Base-by-base conservation (phyloP, 2,329 filamentous ascomycete species). In the Ophioceras dolichostomum region DNA sequence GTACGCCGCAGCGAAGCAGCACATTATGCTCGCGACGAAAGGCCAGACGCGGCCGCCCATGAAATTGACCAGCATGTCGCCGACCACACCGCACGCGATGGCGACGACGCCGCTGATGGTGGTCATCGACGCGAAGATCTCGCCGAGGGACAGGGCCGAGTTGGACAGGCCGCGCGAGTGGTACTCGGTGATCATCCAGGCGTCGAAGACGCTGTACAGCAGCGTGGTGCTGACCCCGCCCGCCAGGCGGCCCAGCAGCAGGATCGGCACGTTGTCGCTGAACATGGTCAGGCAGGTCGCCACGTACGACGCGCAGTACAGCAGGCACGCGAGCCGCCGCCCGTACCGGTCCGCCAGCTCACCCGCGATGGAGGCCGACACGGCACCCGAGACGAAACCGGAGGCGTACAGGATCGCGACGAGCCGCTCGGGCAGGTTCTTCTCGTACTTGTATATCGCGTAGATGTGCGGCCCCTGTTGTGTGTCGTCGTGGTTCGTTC, bases 171-270 rank as follows among this genome's bases (percentile, higher is more conserved):
- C 60, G 30, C 61, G 55, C 18, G 57, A 51, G 41, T 70, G 62
- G 43, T 65, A 76, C 46, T 77, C 71, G 33, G 68, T 62, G 20
- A 76, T 67, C 59, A 77, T 67, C 72, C 72, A 76, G 32, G 68
- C 66, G 45, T 77, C 71, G 43, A 76, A 76, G 5, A 65, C 68
- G 31, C 64, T 72, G 56, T 71, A 76, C 21, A 77, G 58, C 29
- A 77, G 51, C 19, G 69, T 73, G 24, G 70, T 70, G 20, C 64
- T 66, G 32, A 76, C 41, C 0, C 73, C 73, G 17, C 69, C 70
- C 7, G 68, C 59, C 1, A 68, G 47, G n/a, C 72, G 62, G 13
- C 73, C 73, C 4, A 67, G 34, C 46, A 73, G 73, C 0, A 78
- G 58, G 4, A 70, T 34, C 3, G 52, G 47, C 3, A 62, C 42